Conservation (phyloP, 257 asterid species). For the Nicotiana otophora region DNA sequence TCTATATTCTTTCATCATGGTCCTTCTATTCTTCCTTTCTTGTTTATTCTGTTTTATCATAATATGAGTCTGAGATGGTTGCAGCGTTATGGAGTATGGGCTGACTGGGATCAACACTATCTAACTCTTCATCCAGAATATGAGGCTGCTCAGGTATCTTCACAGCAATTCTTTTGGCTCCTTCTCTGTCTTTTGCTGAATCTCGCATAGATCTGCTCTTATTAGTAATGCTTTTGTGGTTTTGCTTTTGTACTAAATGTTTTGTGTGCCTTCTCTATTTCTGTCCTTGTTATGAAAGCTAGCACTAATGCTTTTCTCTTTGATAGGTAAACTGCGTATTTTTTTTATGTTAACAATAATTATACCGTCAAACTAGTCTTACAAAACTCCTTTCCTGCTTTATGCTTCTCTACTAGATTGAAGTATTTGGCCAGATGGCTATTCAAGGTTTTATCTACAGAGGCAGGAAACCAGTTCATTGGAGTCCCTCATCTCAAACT, state of each 20-base stretch:
- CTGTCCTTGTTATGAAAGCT: not conserved
- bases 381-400: not conserved
- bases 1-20: not conserved
- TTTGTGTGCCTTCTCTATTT: not conserved
- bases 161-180: slow-evolving; percentile 7
- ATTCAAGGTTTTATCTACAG: slow-evolving; percentile 83
- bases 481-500: slow-evolving; percentile 98
- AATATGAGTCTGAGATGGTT: slow-evolving; percentile 18
- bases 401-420: slow-evolving; percentile 49
- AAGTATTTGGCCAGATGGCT: slow-evolving; percentile 93
- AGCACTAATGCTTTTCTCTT: not conserved
- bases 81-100: slow-evolving; percentile 96
- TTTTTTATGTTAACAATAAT: slow-evolving; percentile 9
- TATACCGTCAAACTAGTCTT: not conserved
- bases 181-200: not conserved
- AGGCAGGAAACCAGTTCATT: slow-evolving; percentile 97
- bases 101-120: slow-evolving; percentile 93
- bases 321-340: not conserved
- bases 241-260: not conserved
- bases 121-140: slow-evolving; percentile 99
- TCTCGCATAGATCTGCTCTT: not conserved
- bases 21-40: slow-evolving; percentile 17
- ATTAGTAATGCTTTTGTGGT: not conserved
- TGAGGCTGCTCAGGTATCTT: slow-evolving; percentile 97
- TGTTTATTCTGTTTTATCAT: not conserved